A percentile compares a stretch with the other conserved stretches of the same genome.
phyloP scores from a whole-genome alignment of 192 early-diverging fungal species.

The Dissophora ornata region DNA sequence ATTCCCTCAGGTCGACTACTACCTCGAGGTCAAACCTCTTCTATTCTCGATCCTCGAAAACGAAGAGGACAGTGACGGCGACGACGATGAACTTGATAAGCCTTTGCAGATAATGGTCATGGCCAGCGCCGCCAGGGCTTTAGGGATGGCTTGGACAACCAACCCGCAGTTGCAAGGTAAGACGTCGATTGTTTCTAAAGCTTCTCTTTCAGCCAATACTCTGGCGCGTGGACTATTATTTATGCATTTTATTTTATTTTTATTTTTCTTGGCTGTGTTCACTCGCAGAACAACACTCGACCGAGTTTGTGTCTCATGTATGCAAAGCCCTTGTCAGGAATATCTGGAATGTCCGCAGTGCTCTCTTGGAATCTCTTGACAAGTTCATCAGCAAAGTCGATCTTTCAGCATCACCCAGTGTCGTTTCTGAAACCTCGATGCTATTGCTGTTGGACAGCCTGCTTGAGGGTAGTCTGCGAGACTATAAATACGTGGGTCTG shows the following conservation, averaged over 20 bases:
- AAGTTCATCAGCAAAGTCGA: slow-evolving; percentile 61
- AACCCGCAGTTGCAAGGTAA: slow-evolving; percentile 66
- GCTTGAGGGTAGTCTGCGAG: slow-evolving; percentile 57
- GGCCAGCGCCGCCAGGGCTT: slow-evolving; percentile 74
- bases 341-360: slow-evolving; percentile 87
- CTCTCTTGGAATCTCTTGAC: slow-evolving; percentile 74
- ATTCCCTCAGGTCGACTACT: slow-evolving; percentile 66
- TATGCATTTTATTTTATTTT: background rate
- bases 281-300: slow-evolving; percentile 55
- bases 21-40: slow-evolving; percentile 68
- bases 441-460: slow-evolving; percentile 57
- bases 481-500: slow-evolving; percentile 73
- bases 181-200: background rate
- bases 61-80: slow-evolving; percentile 62
- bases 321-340: slow-evolving; percentile 67
- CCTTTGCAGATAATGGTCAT: slow-evolving; percentile 73
- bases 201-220: background rate
- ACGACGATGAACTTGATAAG: slow-evolving; percentile 69
- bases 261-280: background rate
- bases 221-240: background rate
- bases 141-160: slow-evolving; percentile 67
- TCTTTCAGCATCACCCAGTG: background rate
- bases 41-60: slow-evolving; percentile 58
- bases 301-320: slow-evolving; percentile 57
- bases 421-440: slow-evolving; percentile 33